phyloP scores from a whole-genome alignment of 2,329 filamentous ascomycete genomes.

The Polychaeton citri region DNA sequence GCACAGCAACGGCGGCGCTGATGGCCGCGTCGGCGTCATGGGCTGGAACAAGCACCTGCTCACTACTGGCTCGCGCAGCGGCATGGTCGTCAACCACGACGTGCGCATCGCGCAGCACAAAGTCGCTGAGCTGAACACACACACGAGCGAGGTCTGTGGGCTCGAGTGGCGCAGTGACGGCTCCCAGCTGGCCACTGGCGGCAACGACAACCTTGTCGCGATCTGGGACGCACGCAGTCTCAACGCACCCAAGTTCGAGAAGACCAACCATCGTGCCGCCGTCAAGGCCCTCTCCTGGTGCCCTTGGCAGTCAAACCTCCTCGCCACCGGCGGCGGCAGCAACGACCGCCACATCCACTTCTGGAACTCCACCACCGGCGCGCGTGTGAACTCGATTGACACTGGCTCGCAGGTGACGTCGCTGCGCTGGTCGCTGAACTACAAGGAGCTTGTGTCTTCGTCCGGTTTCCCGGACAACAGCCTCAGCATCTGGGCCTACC shows the following conservation, averaged over 20 bases:
- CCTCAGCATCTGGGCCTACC: conserved; percentile 98
- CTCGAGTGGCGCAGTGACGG: conserved; percentile 96
- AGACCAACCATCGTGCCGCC: conserved; percentile 98
- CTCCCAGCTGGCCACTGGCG: conserved; percentile 89
- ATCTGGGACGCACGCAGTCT: conserved; percentile 98
- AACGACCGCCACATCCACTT: conserved; percentile 99
- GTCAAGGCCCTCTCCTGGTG: conserved; percentile 98
- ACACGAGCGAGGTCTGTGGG: conserved; percentile 95
- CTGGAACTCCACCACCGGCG: conserved; percentile 98
- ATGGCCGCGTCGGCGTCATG: conserved; percentile 94
- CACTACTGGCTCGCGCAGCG: conserved; percentile 86
- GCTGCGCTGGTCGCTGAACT: conserved; percentile 88
- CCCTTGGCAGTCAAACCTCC: conserved; percentile 94
- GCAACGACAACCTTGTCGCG: conserved; percentile 96
- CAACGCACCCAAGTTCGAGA: conserved; percentile 92
- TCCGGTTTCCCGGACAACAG: conserved; percentile 99
- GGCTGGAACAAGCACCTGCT: conserved; percentile 98
- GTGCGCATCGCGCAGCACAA: conserved; percentile 97
- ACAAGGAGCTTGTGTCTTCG: conserved; percentile 95
- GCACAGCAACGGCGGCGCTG: conserved; percentile 59
- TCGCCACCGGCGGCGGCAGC: conserved; percentile 89
- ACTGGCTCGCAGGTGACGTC: conserved; percentile 96
- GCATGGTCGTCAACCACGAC: conserved; percentile 96
- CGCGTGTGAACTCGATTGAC: conserved; percentile 97
- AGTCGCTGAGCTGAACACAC: conserved; percentile 88